phyloP scores from a whole-genome alignment of 1,139 yeast genomes.

The Hanseniaspora uvarum region DNA sequence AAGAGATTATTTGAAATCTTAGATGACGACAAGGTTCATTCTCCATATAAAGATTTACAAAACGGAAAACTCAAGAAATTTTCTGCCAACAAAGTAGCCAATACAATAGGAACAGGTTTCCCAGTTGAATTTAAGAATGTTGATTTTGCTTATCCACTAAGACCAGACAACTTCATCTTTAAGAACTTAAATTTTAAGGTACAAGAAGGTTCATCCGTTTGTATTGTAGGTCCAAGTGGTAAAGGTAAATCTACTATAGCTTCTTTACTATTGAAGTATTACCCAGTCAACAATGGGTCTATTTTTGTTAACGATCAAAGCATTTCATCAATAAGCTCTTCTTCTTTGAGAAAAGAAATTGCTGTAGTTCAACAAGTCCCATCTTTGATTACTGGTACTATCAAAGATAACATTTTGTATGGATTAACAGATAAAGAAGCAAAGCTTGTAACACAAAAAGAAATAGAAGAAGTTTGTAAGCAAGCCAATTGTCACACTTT shows the following conservation, averaged over 20 bases:
- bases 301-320: slow-evolving; percentile 62
- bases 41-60: slow-evolving; percentile 13
- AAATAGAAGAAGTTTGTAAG: slow-evolving; percentile 60
- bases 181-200: slow-evolving; percentile 54
- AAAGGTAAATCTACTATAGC: slow-evolving; percentile 90
- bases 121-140: slow-evolving; percentile 54
- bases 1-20: slow-evolving; percentile 79
- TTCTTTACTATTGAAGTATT: slow-evolving; percentile 66
- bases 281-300: slow-evolving; percentile 61
- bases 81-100: slow-evolving; percentile 12
- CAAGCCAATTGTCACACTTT: slow-evolving; percentile 72
- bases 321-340: slow-evolving; percentile 57
- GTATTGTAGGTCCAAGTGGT: slow-evolving; percentile 94
- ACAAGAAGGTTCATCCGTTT: slow-evolving; percentile 75
- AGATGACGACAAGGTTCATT: slow-evolving; percentile 38
- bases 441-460: slow-evolving; percentile 38
- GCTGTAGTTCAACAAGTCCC: slow-evolving; percentile 96
- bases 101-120: slow-evolving; percentile 21
- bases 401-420: slow-evolving; percentile 74
- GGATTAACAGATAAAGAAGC: slow-evolving; percentile 41
- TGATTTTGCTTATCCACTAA: slow-evolving; percentile 72
- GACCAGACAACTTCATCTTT: slow-evolving; percentile 66
- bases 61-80: slow-evolving; percentile 6
- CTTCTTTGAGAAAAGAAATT: slow-evolving; percentile 57
- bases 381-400: slow-evolving; percentile 78